Base-by-base conservation (phyloP, 176 grass and related monocot genomes). In the Eragrostis curvula region DNA sequence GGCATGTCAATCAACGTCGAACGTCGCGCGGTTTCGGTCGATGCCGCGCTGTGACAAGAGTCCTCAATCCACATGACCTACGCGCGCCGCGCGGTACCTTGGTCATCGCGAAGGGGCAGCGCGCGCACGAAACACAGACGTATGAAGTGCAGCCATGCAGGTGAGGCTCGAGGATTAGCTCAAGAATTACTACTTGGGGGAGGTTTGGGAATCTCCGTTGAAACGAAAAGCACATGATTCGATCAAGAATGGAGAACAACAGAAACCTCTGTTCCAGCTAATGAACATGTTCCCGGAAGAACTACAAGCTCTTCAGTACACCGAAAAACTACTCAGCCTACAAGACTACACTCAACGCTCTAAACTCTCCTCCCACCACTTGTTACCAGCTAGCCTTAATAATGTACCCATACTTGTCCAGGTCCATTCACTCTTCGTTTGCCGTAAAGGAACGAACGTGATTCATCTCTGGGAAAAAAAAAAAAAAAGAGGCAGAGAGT, bases 241-340 rank as follows among this genome's bases (percentile, higher is more conserved):
- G 70, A 89, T 70, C 12, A 60, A 45, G 24, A 79, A 83, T 79
- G 68, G 60, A 86, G 60, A 86, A 86, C 8, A 1, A 39, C 61
- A 64, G 20, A 24, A 36, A 64, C 24, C 30, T 24, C 15, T 49
- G 59, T 60, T 59, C 60, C 79, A 83, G 80, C 68, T 79, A 86
- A 78, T 46, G 44, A 83, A 27, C 72, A 73, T 83, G 68, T 83
- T 83, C 79, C 60, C 42, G 68, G 50, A 10, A 87, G 83, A 86
- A 83, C 83, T 73, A 74, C 79, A 83, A 69, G 67, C 88, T 83
- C 88, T 66, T 81, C 84, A 73, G 74, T 79, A 79, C 79, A 13
- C 59, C 36, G 39, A 49, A 86, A 78, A 88, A 70, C 74, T 74
- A 87, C 88, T 67, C 42, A 70, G 50, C 84, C 84, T 90, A 90